Conservation (phyloP, 176 grass and related monocot genomes). For the Cocos nucifera region DNA sequence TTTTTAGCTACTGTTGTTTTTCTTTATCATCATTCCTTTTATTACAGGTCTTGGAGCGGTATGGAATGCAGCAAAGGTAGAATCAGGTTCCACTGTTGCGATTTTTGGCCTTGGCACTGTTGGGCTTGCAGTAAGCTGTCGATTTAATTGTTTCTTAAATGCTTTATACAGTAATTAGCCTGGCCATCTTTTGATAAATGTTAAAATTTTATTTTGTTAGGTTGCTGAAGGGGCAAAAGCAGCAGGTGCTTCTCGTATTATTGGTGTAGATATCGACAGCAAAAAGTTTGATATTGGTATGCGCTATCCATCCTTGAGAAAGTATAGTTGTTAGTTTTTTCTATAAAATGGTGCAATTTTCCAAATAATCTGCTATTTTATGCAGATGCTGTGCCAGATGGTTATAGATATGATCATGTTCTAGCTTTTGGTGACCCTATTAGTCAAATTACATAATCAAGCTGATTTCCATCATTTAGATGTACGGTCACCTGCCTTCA, state of each 20-base stretch:
- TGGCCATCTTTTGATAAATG: background rate
- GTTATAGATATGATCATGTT: too few relatives aligned
- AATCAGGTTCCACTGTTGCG: slow-evolving; percentile 71
- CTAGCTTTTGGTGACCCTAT: too few relatives aligned
- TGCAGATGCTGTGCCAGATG: too few relatives aligned
- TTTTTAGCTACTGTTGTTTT: background rate
- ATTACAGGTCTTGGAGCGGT: slow-evolving; percentile 85
- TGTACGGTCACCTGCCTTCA: too few relatives aligned
- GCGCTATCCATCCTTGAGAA: background rate
- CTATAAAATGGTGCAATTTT: background rate
- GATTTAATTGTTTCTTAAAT: background rate
- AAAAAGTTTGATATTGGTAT: slow-evolving; percentile 92
- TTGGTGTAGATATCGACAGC: slow-evolving; percentile 85
- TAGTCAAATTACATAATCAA: too few relatives aligned
- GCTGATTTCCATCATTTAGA: too few relatives aligned
- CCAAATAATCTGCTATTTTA: too few relatives aligned
- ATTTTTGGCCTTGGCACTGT: slow-evolving; percentile 96
- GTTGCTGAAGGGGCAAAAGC: slow-evolving; percentile 89
- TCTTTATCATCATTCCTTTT: background rate
- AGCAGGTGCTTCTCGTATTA: slow-evolving; percentile 83
- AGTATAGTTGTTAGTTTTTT: background rate
- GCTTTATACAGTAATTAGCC: background rate
- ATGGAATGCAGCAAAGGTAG: slow-evolving; percentile 98
- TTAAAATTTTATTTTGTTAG: slow-evolving; percentile 30
- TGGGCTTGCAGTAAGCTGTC: slow-evolving; percentile 83